Percentiles rank a stretch among this genome's conserved stretches.
phyloP scores from a whole-genome alignment of 2,329 filamentous ascomycete genomes.

The Teratosphaeriaceae sp. region DNA sequence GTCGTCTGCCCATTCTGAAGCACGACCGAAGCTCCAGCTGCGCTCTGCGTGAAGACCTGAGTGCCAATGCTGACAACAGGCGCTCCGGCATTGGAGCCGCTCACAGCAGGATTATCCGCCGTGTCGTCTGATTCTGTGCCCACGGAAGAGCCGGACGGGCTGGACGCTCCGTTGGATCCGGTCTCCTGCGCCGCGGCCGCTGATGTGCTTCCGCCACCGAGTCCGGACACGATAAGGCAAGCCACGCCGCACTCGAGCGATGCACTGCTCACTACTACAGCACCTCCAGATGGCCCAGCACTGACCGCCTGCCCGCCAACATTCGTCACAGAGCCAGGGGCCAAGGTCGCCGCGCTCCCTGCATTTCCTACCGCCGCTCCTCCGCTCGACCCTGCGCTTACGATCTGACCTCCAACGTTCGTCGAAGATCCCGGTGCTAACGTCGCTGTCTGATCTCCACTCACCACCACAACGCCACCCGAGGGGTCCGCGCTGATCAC shows the following conservation, averaged over 20 bases:
- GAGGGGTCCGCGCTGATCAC: not conserved
- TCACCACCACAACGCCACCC: not conserved
- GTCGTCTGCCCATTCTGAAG: not conserved
- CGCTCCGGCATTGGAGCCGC: not conserved
- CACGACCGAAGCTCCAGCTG: not conserved
- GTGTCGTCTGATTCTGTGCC: not conserved
- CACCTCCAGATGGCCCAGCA: not conserved
- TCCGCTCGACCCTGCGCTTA: not conserved
- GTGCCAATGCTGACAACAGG: not conserved
- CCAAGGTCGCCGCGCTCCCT: not conserved
- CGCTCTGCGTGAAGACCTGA: not conserved
- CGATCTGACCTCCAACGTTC: not conserved
- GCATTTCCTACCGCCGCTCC: not conserved
- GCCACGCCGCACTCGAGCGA: not conserved
- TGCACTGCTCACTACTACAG: not conserved
- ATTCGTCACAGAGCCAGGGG: not conserved
- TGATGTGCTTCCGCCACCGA: not conserved
- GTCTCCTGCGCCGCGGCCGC: not conserved
- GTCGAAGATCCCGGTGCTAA: conserved; percentile 1
- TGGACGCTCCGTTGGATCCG: too few relatives aligned
- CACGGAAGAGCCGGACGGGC: not conserved
- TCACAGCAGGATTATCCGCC: not conserved
- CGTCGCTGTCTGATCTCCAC: not conserved
- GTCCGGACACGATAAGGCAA: not conserved
- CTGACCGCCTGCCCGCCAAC: not conserved